Conservation (phyloP, 495 filamentous ascomycete genomes). For the Cryomyces minteri region DNA sequence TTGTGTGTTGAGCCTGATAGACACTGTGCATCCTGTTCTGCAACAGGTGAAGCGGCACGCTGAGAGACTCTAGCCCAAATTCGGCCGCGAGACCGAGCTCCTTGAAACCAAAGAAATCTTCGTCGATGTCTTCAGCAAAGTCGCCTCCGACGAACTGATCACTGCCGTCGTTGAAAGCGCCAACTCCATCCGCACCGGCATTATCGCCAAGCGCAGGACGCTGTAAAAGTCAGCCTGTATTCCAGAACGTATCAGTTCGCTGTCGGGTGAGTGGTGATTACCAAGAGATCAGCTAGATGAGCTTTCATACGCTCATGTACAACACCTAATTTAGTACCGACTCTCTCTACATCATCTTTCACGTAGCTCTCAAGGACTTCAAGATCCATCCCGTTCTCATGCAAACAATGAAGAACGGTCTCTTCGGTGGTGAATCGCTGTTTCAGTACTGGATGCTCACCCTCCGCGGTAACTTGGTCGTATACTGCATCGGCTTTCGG, state of each 20-base stretch:
- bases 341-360: constrained; percentile 83
- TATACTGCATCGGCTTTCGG: constrained; percentile 36
- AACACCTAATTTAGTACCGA: constrained; percentile 58
- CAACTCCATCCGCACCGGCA: constrained; percentile 64
- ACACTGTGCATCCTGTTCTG: constrained; percentile 76
- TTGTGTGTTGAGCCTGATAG: constrained; percentile 56
- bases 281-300: constrained; percentile 70
- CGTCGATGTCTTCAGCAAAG: constrained; percentile 91
- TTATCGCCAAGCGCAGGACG: constrained; percentile 66
- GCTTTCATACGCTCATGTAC: constrained; percentile 88
- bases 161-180: constrained; percentile 86
- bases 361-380: constrained; percentile 75
- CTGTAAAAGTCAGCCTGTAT: constrained; percentile 5
- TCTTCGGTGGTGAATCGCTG: constrained; percentile 62
- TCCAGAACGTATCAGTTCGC: neutral
- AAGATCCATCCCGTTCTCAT: constrained; percentile 63
- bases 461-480: constrained; percentile 26
- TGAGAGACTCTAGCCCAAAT: constrained; percentile 65
- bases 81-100: constrained; percentile 84
- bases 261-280: neutral
- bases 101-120: constrained; percentile 98
- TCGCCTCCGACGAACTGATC: constrained; percentile 95
- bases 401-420: constrained; percentile 67
- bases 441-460: constrained; percentile 28
- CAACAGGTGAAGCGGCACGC: constrained; percentile 84